Conservation (phyloP, 805 yeast species). For the Zygosaccharomyces kombuchaensis region DNA sequence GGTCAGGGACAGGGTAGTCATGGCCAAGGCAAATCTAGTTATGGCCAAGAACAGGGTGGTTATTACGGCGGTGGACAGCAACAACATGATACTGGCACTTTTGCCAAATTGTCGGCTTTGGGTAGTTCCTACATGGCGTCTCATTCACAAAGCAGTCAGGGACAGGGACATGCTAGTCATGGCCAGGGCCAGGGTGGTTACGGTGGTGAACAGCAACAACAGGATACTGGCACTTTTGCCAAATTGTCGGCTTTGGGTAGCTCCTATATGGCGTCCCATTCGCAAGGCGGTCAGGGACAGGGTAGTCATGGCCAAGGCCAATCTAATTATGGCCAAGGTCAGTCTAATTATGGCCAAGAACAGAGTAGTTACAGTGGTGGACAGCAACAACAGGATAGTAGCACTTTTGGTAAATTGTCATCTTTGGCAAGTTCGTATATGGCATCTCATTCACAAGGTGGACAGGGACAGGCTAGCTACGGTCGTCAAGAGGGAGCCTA, state of each 20-base stretch:
- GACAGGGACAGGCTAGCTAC: neutral
- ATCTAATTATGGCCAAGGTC: neutral
- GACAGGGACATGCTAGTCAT: slow-evolving; percentile 4
- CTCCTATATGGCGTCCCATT: slow-evolving; percentile 4
- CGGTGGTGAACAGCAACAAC: slow-evolving; percentile 2
- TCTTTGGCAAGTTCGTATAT: slow-evolving; percentile 10
- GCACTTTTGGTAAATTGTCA: slow-evolving; percentile 7
- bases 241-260: slow-evolving; percentile 9
- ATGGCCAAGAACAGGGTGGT: neutral
- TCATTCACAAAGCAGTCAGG: neutral
- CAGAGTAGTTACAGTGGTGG: slow-evolving; percentile 5
- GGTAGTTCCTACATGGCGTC: slow-evolving; percentile 8
- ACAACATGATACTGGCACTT: slow-evolving; percentile 4
- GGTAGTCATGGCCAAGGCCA: neutral
- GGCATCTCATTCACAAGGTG: neutral
- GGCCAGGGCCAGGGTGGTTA: slow-evolving; percentile 4
- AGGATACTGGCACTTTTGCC: slow-evolving; percentile 4
- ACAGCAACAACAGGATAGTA: neutral
- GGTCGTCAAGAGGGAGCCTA: neutral
- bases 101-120: slow-evolving; percentile 7
- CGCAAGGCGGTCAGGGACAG: slow-evolving; percentile 1
- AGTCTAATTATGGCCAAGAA: slow-evolving; percentile 1
- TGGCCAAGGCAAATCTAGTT: slow-evolving; percentile 1
- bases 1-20: slow-evolving; percentile 8
- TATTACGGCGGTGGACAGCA: slow-evolving; percentile 1